Conservation (phyloP, 441 rosid genomes). For the Biscutella laevigata region DNA sequence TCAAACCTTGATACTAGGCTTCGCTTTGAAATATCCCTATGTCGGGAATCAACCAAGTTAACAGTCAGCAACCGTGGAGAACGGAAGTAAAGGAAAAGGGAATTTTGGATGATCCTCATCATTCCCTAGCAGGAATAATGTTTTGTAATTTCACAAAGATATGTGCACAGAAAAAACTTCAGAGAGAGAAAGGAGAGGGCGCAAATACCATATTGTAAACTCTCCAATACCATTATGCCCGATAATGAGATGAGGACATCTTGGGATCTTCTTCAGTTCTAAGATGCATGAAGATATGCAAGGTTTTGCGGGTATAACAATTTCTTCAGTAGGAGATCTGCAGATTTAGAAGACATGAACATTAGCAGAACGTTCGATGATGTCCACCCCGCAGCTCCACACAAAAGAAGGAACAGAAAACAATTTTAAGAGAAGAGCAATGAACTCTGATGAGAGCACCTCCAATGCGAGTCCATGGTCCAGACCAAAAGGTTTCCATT, state of each 20-base stretch:
- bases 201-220: slow-evolving; percentile 68
- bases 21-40: slow-evolving; percentile 66
- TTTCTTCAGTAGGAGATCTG: slow-evolving; percentile 56
- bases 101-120: slow-evolving; percentile 9
- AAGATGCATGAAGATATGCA: slow-evolving; percentile 44
- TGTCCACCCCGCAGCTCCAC: slow-evolving; percentile 8
- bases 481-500: slow-evolving; percentile 68
- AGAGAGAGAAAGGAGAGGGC: slow-evolving; percentile 9
- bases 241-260: slow-evolving; percentile 44
- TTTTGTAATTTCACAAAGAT: background rate
- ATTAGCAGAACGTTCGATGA: slow-evolving; percentile 14
- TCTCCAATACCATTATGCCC: slow-evolving; percentile 76
- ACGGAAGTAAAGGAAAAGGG: background rate
- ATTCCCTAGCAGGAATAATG: background rate
- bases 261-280: slow-evolving; percentile 69
- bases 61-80: background rate
- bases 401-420: slow-evolving; percentile 9
- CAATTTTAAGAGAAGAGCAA: background rate
- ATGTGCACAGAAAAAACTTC: background rate
- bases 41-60: slow-evolving; percentile 14
- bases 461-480: slow-evolving; percentile 79
- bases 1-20: slow-evolving; percentile 51
- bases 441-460: slow-evolving; percentile 36
- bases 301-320: slow-evolving; percentile 36
- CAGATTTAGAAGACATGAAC: slow-evolving; percentile 27